phyloP scores from a whole-genome alignment of 139 green algal genomes.

The Spirogloea muscicola region DNA sequence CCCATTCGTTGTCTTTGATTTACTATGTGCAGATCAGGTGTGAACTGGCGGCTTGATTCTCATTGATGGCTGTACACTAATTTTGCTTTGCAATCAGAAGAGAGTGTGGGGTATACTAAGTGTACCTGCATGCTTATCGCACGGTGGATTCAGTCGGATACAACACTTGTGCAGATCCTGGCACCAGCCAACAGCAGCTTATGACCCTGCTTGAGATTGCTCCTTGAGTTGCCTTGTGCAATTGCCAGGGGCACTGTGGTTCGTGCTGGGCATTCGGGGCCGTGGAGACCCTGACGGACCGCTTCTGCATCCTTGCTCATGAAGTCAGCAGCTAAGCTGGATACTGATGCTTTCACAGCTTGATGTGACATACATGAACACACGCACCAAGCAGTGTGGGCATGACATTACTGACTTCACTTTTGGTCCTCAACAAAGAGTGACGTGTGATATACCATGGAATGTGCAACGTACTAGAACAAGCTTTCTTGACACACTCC shows the following conservation, averaged over 20 bases:
- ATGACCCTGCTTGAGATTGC: too few species aligned
- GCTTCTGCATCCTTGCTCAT: slow-evolving; percentile 34
- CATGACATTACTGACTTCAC: too few species aligned
- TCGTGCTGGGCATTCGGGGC: slow-evolving; percentile 48
- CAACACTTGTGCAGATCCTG: not conserved
- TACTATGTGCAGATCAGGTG: too few species aligned
- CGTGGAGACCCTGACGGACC: slow-evolving; percentile 44
- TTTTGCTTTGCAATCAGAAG: not conserved
- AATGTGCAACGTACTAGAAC: too few species aligned
- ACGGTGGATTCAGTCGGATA: not conserved
- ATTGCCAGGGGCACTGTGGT: slow-evolving; percentile 42
- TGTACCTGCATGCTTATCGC: not conserved
- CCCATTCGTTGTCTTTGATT: too few species aligned
- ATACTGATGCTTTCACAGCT: not conserved
- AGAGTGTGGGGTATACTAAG: not conserved
- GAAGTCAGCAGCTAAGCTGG: not conserved
- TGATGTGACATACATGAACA: not conserved
- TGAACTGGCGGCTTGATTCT: too few species aligned
- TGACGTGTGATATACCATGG: too few species aligned
- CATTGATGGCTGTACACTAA: not conserved
- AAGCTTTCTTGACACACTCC: not conserved
- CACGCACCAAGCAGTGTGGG: too few species aligned
- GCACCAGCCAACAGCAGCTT: too few species aligned
- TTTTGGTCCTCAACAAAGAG: too few species aligned
- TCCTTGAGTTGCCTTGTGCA: not conserved